phyloP scores from a whole-genome alignment of 306 rosid genomes.

The Herpetospermum pedunculosum region DNA sequence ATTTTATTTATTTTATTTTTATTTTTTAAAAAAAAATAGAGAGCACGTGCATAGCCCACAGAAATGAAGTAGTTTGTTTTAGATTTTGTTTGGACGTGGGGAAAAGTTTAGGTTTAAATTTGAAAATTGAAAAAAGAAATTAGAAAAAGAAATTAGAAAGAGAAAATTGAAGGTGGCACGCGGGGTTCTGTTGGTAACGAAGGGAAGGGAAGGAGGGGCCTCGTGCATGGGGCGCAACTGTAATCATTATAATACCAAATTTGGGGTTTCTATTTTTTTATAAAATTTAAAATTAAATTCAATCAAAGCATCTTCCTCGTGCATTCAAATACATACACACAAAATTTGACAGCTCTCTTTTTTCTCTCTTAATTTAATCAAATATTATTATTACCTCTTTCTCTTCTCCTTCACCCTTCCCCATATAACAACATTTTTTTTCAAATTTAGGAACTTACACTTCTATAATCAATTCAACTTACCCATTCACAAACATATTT shows the following conservation, averaged over 20 bases:
- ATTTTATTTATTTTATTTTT: no score
- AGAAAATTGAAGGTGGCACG: neutral
- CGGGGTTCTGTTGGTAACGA: neutral
- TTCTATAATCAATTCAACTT: no score
- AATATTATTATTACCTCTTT: neutral
- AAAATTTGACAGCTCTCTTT: neutral
- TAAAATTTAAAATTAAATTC: no score
- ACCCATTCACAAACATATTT: no score
- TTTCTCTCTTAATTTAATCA: no score
- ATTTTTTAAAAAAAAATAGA: no score
- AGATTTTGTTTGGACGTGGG: no score
- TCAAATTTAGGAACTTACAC: no score
- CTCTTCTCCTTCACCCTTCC: neutral
- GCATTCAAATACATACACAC: neutral
- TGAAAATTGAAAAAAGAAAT: no score
- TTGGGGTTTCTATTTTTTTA: neutral
- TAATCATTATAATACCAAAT: conserved; percentile 2
- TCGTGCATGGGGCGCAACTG: neutral
- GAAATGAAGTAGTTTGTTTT: no score
- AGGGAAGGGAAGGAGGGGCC: neutral
- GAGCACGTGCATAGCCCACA: no score
- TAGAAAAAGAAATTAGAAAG: neutral
- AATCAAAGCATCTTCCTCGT: conserved; percentile 1
- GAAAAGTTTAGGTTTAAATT: no score
- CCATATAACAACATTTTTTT: neutral